These are phyloP conservation scores for Malassezia restricta DNA, from an alignment of 1,284 basidiomycete genomes.

Conservation along the genomic window DNA sequence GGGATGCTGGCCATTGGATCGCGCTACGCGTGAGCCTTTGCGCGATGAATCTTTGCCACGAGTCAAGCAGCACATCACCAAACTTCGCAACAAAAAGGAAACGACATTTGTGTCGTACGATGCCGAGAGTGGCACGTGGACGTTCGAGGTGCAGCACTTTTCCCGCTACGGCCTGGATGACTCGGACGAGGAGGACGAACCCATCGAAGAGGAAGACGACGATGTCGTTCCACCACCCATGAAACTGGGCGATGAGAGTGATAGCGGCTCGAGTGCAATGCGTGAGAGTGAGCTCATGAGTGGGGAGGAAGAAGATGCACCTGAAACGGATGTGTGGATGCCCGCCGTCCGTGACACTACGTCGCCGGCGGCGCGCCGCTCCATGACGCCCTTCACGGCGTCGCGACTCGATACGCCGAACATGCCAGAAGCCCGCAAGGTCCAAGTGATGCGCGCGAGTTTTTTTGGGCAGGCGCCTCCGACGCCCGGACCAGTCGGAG, in stretches of 20 bases:
- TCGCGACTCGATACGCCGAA: constrained; percentile 1
- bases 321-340: constrained; percentile 3
- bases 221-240: constrained; percentile 25
- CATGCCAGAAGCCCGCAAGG: constrained; percentile 26
- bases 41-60: constrained; percentile 66
- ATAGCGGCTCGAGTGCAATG: constrained; percentile 12
- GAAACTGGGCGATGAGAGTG: constrained; percentile 17
- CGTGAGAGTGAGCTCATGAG: constrained; percentile 11
- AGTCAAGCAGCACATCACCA: constrained; percentile 62
- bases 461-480: constrained; percentile 41
- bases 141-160: constrained; percentile 86
- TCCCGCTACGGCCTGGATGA: constrained; percentile 46
- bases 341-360: not conserved
- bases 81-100: constrained; percentile 69
- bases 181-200: constrained; percentile 29
- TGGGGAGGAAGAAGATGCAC: not conserved
- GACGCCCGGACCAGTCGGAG: constrained; percentile 11
- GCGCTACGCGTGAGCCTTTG: constrained; percentile 78
- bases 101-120: constrained; percentile 77
- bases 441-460: constrained; percentile 46
- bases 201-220: constrained; percentile 12
- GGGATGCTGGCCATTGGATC: constrained; percentile 78
- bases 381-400: constrained; percentile 6
- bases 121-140: constrained; percentile 71
- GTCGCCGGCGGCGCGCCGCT: not conserved